Percentiles rank a stretch among this genome's conserved stretches.
phyloP scores from a whole-genome alignment of 78 protist genomes.

The Polysphondylium violaceum region DNA sequence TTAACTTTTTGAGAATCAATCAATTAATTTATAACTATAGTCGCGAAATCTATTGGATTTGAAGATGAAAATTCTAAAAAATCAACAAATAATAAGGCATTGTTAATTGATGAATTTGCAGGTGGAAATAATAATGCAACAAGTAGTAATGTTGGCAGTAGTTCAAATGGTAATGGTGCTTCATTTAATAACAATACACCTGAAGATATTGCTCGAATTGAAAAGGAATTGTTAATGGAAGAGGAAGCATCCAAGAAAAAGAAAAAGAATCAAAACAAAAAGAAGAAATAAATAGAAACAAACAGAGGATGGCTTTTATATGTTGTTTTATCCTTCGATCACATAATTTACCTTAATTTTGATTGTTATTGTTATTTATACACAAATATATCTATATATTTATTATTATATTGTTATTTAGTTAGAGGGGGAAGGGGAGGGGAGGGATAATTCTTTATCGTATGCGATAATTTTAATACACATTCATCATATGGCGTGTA shows the following conservation, averaged over 20 bases:
- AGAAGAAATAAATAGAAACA: constrained; percentile 22
- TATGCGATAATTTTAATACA: too few relatives aligned
- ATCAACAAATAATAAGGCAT: neutral
- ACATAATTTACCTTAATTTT: too few relatives aligned
- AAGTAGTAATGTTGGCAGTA: neutral
- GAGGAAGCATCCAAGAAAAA: constrained; percentile 7
- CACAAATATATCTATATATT: too few relatives aligned
- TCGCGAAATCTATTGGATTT: constrained; percentile 72
- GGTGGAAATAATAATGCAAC: neutral
- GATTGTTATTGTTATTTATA: too few relatives aligned
- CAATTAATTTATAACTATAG: neutral
- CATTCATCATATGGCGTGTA: too few relatives aligned
- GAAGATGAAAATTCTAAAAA: constrained; percentile 22
- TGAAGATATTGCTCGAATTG: neutral
- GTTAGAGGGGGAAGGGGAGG: too few relatives aligned
- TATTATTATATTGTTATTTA: too few relatives aligned
- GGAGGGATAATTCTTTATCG: too few relatives aligned
- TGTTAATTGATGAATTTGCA: constrained; percentile 42
- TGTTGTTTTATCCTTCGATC: too few relatives aligned
- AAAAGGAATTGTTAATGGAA: constrained; percentile 8
- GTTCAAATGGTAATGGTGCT: neutral
- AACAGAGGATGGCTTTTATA: too few relatives aligned
- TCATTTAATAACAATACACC: neutral
- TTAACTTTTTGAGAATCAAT: neutral
- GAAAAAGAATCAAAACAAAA: constrained; percentile 14